Evolutionary conservation across 2,329 filamentous ascomycete genomes (phyloP).

Genomic region (Grosmannia clavigera): DNA sequence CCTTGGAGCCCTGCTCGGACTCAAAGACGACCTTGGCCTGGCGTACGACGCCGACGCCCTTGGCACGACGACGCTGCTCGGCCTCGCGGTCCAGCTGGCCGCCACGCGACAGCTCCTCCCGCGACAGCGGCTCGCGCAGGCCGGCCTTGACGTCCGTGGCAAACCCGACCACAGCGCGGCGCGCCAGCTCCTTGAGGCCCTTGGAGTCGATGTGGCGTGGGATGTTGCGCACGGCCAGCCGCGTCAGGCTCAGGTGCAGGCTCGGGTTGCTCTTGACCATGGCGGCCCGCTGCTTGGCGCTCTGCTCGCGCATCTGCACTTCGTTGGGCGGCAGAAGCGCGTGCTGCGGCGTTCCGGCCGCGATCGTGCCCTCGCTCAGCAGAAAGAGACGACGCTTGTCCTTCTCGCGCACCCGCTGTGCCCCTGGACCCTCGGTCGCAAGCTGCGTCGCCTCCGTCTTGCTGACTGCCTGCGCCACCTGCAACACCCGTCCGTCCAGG

Average conservation of each 20-base stretch:
- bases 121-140: slow-evolving; percentile 65
- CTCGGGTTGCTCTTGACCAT: slow-evolving; percentile 85
- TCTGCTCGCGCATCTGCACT: slow-evolving; percentile 77
- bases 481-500: slow-evolving; percentile 75
- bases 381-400: slow-evolving; percentile 88
- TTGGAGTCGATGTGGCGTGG: slow-evolving; percentile 74
- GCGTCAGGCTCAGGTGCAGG: slow-evolving; percentile 77
- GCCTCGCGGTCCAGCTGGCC: slow-evolving; percentile 69
- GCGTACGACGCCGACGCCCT: slow-evolving; percentile 75
- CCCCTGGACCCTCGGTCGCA: slow-evolving; percentile 57
- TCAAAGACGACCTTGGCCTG: slow-evolving; percentile 96
- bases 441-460: slow-evolving; percentile 68
- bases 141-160: slow-evolving; percentile 78
- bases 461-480: slow-evolving; percentile 73
- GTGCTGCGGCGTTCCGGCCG: slow-evolving; percentile 65
- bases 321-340: slow-evolving; percentile 65
- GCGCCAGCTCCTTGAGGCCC: slow-evolving; percentile 79
- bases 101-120: slow-evolving; percentile 73
- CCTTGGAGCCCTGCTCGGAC: slow-evolving; percentile 71
- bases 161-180: slow-evolving; percentile 88
- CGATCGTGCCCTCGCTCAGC: slow-evolving; percentile 73
- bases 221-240: slow-evolving; percentile 83
- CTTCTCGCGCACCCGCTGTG: slow-evolving; percentile 52
- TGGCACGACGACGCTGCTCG: slow-evolving; percentile 65
- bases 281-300: slow-evolving; percentile 74